Base-by-base conservation (phyloP, 495 filamentous ascomycete genomes). In the Terfezia boudieri region DNA sequence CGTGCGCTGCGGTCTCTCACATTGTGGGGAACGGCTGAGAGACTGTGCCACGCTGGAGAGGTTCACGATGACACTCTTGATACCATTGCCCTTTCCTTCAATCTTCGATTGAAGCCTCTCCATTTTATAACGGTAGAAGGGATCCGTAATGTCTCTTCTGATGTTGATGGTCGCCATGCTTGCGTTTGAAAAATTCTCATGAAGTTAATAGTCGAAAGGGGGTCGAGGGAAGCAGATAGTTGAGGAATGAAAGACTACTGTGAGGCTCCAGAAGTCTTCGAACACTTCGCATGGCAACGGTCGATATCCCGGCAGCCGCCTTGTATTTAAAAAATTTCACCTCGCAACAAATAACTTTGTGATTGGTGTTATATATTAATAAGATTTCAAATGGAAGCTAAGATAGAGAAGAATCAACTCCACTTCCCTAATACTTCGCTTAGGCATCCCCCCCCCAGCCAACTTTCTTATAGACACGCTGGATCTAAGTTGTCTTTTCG, bases 71-170 rank as follows among this genome's bases (percentile, higher is more conserved):
- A 93, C 86, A 61, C 85, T 90, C 74, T 92, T 90, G 81, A 92
- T 92, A 58, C 85, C 85, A 70, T 98, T 98, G 56, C 90, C 90
- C 72, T 98, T 98, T 70, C 90, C 90, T 71, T 98, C 90, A 65
- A 98, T 90, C 78, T 98, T 98, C 70, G 90, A 94, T 76, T 88
- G 84, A 66, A 98, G 75, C 59, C 77, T 79, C 73, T 98, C 90
- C 90, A 98, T 98, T 78, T 98, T 98, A 79, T 98, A 98, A 70
- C 90, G 90, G 71, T 98, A 98, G 82, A 95, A 98, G 69, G 84
- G 83, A 73, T 98, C 90, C 73, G 79, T 81, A 72, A 94, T 80
- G 84, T 96, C 92, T 71, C 90, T 85, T 69, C 88, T 89, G 76
- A 98, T 88, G 71, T 98, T 98, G 77, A 98, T 74, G 71, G 81